phyloP scores from a whole-genome alignment of 306 rosid genomes.

The Nissolia schottii region DNA sequence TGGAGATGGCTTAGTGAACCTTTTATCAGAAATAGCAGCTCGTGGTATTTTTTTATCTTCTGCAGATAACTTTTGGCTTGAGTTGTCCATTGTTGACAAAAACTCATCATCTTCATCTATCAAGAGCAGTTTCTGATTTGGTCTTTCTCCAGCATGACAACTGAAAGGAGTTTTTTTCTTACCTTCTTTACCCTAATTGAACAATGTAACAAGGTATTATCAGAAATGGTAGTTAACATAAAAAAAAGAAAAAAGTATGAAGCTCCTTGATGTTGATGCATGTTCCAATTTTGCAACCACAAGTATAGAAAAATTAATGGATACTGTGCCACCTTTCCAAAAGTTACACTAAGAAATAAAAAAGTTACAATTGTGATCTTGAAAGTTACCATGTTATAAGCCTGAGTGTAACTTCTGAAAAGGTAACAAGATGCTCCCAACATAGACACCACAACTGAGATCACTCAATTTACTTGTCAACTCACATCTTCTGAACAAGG shows the following conservation, averaged over 20 bases:
- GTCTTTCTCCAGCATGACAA: constrained; percentile 19
- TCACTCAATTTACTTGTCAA: not conserved
- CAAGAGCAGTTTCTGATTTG: constrained; percentile 11
- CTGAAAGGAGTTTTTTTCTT: constrained; percentile 12
- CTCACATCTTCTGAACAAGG: not conserved
- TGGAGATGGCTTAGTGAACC: constrained; percentile 13
- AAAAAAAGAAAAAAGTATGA: not conserved
- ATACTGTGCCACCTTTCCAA: not conserved
- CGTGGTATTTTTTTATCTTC: constrained; percentile 1
- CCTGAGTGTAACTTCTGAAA: not conserved
- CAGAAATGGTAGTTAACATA: not conserved
- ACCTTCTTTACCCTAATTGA: constrained; percentile 16
- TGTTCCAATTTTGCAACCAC: not conserved
- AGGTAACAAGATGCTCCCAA: not conserved
- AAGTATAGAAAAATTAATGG: not conserved
- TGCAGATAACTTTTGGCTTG: constrained; percentile 1
- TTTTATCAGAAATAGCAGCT: not conserved
- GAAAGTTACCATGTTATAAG: not conserved
- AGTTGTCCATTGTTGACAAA: not conserved
- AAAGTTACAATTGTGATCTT: no score
- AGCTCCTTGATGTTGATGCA: not conserved
- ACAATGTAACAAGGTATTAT: not conserved
- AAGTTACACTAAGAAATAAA: no score
- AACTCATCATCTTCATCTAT: constrained; percentile 18
- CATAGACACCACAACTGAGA: not conserved